Base-by-base conservation (phyloP, 2,329 filamentous ascomycete species). In the Pyrenochaeta sp. region DNA sequence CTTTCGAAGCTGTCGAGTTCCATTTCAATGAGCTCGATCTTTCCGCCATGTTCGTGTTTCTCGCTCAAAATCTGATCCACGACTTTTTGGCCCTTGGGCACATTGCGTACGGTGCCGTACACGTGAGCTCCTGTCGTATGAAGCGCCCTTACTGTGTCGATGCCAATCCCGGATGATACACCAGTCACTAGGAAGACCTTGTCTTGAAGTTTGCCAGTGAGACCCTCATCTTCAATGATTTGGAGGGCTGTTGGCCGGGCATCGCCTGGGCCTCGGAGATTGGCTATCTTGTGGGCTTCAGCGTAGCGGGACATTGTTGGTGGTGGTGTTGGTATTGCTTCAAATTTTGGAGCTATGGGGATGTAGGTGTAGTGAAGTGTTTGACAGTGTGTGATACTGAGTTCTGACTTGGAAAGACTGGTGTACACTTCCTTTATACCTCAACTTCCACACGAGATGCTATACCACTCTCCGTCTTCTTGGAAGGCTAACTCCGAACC, bases 101-200 rank as follows among this genome's bases (percentile, higher is more conserved):
- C 49, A 57, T 82, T 68, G 12, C 82, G 75, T 1, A 72, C 79
- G 1, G 79, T 79, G 7, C 77, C 64, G 63, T 74, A 81, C 36
- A 83, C 59, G 9, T 72, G 77, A 1, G 80, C 79, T 14, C 81
- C 80, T 0, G 82, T 80, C 17, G 73, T 67, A 21, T 73, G 64
- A 29, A 84, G 71, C 1, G 80, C 80, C 5, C 75, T 56, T 3
- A 58, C 51, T 14, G 66, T 68, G 18, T 70, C 67, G 20, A 70
- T 56, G 12, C 67, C 67, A 10, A 72, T 63, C 21, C 68, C 68
- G 4, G 62, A 61, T 1, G 68, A 66, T 40, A 48, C 51, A 15
- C 68, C 68, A 15, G 68, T 72, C 35, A 71, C 56, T 15, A 70
- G 49, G 27, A 66, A 44, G 10, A 63, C 69, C 45, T 67, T 69